These are phyloP conservation scores for Lupinus albus DNA, from an alignment of 306 rosid species.

Conservation along the genomic window DNA sequence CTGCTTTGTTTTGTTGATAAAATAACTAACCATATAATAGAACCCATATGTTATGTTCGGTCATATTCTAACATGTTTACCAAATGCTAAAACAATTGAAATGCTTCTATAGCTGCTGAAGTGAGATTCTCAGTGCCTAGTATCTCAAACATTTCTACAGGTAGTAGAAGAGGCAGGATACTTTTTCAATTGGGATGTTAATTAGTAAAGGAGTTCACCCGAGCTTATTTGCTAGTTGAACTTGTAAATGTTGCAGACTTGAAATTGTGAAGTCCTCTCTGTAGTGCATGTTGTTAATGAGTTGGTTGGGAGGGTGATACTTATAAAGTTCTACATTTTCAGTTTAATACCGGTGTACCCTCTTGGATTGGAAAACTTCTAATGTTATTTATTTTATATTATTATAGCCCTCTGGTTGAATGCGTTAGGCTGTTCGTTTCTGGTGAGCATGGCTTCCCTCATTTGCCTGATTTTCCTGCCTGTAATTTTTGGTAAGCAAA, in stretches of 20 bases:
- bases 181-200: neutral
- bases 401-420: slow-evolving; percentile 76
- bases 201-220: neutral
- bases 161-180: neutral
- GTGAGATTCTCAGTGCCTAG: neutral
- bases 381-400: slow-evolving; percentile 8
- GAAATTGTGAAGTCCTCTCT: slow-evolving; percentile 2
- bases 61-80: no score
- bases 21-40: no score
- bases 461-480: slow-evolving; percentile 83
- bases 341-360: neutral
- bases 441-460: slow-evolving; percentile 98
- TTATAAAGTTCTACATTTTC: no score
- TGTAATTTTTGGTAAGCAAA: slow-evolving; percentile 72
- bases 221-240: neutral
- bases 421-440: slow-evolving; percentile 92
- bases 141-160: neutral
- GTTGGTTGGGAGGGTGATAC: neutral
- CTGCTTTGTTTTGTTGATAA: no score
- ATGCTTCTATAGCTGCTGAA: neutral
- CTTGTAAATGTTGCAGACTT: slow-evolving; percentile 4
- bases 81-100: neutral
- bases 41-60: no score
- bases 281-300: neutral
- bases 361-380: neutral